phyloP scores from a whole-genome alignment of 306 rosid genomes.

The Vachellia collinsii region DNA sequence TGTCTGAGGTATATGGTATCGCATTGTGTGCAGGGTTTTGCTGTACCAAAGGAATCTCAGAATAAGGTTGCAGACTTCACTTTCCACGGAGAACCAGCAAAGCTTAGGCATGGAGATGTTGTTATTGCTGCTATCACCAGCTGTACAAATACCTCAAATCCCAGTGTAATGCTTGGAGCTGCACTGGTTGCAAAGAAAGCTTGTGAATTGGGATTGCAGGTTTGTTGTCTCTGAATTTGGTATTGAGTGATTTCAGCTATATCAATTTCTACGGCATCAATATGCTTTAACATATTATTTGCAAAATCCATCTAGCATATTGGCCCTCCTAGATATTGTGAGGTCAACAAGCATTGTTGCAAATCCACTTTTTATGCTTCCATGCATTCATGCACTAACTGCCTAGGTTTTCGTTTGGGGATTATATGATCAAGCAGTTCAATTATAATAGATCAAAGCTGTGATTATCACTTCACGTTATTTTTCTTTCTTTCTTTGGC shows the following conservation, averaged over 20 bases:
- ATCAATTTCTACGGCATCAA: conserved; percentile 26
- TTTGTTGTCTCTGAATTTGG: conserved; percentile 45
- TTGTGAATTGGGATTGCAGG: conserved; percentile 95
- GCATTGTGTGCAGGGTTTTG: conserved; percentile 75
- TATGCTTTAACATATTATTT: conserved; percentile 19
- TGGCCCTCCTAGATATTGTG: conserved; percentile 4
- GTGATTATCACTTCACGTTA: background rate
- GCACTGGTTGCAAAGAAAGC: conserved; percentile 99
- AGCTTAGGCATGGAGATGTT: conserved; percentile 94
- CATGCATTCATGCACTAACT: conserved; percentile 20
- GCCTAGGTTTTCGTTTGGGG: conserved; percentile 16
- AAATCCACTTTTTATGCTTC: conserved; percentile 13
- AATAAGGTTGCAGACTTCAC: conserved; percentile 65
- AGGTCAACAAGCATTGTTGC: background rate
- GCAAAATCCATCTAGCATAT: conserved; percentile 4
- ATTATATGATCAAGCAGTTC: conserved; percentile 18
- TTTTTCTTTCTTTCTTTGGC: background rate
- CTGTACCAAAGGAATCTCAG: conserved; percentile 83
- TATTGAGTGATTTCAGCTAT: conserved; percentile 11
- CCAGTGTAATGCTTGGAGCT: conserved; percentile 99
- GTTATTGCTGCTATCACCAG: conserved; percentile 99
- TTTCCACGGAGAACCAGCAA: conserved; percentile 69
- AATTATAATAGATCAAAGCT: conserved; percentile 1
- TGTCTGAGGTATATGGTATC: conserved; percentile 45
- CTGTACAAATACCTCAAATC: conserved; percentile 98